Evolutionary conservation across 495 filamentous ascomycete species (phyloP).

Genomic region (Tuber borchii): DNA sequence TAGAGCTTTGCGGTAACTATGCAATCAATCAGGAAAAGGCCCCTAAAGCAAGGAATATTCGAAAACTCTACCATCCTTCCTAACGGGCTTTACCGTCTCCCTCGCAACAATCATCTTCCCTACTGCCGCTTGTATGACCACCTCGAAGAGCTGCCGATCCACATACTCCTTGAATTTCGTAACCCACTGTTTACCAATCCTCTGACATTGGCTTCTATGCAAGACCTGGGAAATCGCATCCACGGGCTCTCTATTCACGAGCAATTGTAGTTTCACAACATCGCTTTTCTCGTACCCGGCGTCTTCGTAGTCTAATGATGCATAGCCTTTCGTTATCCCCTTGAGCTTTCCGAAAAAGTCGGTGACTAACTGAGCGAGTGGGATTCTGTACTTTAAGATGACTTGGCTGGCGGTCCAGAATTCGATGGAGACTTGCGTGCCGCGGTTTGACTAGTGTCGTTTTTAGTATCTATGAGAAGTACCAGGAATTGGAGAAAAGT

Average conservation of each 20-base stretch:
- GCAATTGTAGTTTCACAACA: conserved; percentile 81
- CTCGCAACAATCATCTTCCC: conserved; percentile 79
- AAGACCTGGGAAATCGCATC: conserved; percentile 91
- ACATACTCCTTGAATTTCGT: conserved; percentile 96
- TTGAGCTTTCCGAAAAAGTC: conserved; percentile 98
- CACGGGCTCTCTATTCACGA: conserved; percentile 88
- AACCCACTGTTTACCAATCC: conserved; percentile 79
- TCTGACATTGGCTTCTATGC: conserved; percentile 67
- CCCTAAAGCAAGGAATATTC: neutral
- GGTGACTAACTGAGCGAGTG: conserved; percentile 80
- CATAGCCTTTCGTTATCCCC: conserved; percentile 70
- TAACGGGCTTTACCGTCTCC: conserved; percentile 92
- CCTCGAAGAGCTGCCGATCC: conserved; percentile 89
- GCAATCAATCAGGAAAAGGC: neutral
- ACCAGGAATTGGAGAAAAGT: neutral
- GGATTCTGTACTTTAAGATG: conserved; percentile 87
- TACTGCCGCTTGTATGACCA: conserved; percentile 85
- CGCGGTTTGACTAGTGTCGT: conserved; percentile 56
- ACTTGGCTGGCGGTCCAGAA: conserved; percentile 95
- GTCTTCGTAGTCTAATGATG: conserved; percentile 57
- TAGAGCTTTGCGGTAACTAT: conserved; percentile 83
- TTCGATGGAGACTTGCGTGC: conserved; percentile 72
- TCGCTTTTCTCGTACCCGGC: conserved; percentile 74
- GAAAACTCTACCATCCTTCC: conserved; percentile 60
- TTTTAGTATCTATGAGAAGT: conserved; percentile 1